phyloP scores from a whole-genome alignment of 306 rosid genomes.

The Albizia julibrissin region DNA sequence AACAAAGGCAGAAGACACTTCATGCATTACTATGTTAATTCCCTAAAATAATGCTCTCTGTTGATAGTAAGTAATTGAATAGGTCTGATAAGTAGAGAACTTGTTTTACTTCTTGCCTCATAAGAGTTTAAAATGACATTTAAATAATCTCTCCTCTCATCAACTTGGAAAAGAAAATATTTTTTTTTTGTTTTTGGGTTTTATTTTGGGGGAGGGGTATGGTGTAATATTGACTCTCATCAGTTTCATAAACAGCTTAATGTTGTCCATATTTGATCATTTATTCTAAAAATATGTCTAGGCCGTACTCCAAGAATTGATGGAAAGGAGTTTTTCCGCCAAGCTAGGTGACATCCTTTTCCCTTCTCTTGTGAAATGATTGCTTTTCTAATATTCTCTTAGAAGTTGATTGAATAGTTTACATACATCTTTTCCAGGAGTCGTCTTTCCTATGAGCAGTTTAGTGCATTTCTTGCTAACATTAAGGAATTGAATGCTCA shows the following conservation, averaged over 20 bases:
- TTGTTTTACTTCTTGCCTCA: neutral
- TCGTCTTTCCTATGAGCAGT: slow-evolving; percentile 96
- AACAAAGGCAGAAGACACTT: neutral
- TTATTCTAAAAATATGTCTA: slow-evolving; percentile 33
- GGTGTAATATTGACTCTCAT: neutral
- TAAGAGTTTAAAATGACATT: slow-evolving; percentile 1
- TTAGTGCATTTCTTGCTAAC: slow-evolving; percentile 96
- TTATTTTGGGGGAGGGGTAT: neutral
- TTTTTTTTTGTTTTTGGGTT: neutral
- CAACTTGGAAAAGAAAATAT: neutral
- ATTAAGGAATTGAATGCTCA: slow-evolving; percentile 95
- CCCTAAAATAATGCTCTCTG: neutral
- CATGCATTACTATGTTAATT: neutral
- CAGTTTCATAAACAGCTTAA: neutral
- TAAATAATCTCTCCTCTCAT: neutral
- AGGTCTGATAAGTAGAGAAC: neutral
- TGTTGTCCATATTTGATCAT: slow-evolving; percentile 13
- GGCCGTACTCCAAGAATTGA: slow-evolving; percentile 93
- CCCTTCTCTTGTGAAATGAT: neutral
- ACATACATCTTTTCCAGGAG: slow-evolving; percentile 61
- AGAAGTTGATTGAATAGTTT: slow-evolving; percentile 28
- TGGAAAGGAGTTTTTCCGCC: slow-evolving; percentile 98
- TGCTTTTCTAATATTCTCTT: neutral
- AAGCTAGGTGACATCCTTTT: slow-evolving; percentile 67
- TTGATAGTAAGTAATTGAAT: neutral